These are phyloP conservation scores for Aaosphaeria arxii DNA, from an alignment of 2,329 filamentous ascomycete species.

Conservation along the genomic window DNA sequence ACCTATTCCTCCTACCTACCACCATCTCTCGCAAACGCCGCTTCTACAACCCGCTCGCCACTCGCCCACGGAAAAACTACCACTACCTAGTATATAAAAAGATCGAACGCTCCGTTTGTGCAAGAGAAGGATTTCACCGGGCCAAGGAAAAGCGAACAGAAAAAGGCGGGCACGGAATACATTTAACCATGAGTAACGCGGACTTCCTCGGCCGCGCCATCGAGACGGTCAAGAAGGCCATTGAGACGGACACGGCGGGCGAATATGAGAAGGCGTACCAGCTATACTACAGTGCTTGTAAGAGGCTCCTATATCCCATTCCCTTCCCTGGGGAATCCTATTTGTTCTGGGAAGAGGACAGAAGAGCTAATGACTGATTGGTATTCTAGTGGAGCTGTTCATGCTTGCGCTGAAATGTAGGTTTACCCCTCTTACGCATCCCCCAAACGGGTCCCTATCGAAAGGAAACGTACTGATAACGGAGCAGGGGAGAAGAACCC, in stretches of 20 bases:
- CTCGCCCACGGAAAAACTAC: too few relatives aligned
- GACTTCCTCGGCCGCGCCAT: constrained; percentile 97
- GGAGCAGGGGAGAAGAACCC: constrained; percentile 83
- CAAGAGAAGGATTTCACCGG: too few relatives aligned
- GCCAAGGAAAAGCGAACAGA: too few relatives aligned
- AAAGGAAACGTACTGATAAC: constrained; percentile 11
- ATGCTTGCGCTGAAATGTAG: constrained; percentile 94
- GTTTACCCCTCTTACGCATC: constrained; percentile 1
- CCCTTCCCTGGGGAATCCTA: too few relatives aligned
- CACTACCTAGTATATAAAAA: too few relatives aligned
- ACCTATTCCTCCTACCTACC: too few relatives aligned
- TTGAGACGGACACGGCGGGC: constrained; percentile 90
- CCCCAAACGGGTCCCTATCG: neutral
- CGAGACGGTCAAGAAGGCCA: constrained; percentile 94
- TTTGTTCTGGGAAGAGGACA: neutral
- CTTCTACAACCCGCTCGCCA: too few relatives aligned
- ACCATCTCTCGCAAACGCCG: too few relatives aligned
- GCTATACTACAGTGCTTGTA: constrained; percentile 79
- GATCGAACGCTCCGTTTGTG: too few relatives aligned
- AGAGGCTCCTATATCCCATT: constrained; percentile 8
- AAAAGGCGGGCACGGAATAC: neutral
- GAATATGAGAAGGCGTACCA: constrained; percentile 98
- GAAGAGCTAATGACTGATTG: constrained; percentile 3
- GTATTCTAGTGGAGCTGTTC: constrained; percentile 75
- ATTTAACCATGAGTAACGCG: constrained; percentile 79